phyloP scores from a whole-genome alignment of 164 flowering plant genomes.

The Stephania japonica region DNA sequence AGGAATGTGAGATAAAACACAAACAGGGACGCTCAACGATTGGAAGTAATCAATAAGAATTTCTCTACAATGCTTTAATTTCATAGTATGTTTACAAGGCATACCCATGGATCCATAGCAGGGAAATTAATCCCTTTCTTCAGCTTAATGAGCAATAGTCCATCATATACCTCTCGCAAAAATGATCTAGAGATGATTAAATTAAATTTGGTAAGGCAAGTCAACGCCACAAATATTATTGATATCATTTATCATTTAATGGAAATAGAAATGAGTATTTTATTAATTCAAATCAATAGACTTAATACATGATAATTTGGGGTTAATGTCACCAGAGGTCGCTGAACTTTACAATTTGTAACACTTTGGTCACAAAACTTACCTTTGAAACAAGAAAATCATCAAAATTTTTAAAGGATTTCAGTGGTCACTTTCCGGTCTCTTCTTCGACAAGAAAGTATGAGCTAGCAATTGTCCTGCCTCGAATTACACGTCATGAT shows the following conservation, averaged over 20 bases:
- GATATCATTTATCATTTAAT: background rate
- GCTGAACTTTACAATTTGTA: too few species aligned
- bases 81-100: conserved; percentile 13
- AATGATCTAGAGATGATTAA: conserved; percentile 49
- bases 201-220: background rate
- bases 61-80: background rate
- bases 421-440: background rate
- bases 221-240: background rate
- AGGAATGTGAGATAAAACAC: too few species aligned
- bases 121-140: conserved; percentile 77
- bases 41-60: background rate
- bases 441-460: too few species aligned
- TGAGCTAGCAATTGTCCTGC: too few species aligned
- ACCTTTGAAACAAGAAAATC: background rate
- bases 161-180: conserved; percentile 83
- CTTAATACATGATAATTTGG: background rate
- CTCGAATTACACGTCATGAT: too few species aligned
- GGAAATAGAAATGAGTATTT: background rate
- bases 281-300: background rate
- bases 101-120: conserved; percentile 98
- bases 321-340: background rate
- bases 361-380: background rate
- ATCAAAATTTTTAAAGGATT: background rate
- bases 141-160: conserved; percentile 71
- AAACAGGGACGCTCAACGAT: too few species aligned